Evolutionary conservation across 805 yeast species (phyloP), one percentile per base, ranked within the genome.

Genomic region (Diddensiella santjacobensis): DNA sequence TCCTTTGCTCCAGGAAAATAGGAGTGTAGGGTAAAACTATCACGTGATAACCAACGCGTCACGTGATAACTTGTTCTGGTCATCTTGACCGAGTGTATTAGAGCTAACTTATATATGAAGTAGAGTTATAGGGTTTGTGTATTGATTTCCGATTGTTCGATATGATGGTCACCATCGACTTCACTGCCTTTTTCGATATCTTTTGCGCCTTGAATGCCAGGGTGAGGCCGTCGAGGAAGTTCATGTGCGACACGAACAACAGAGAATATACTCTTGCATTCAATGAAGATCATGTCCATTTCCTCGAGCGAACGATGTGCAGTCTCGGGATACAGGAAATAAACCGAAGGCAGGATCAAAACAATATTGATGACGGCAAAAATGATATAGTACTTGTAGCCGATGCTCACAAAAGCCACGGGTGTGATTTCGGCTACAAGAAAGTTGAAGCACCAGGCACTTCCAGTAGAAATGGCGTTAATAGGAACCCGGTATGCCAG

Each of bases 231-330:
- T 18, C 40, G 39, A 17, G 54, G 54, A 22, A 50, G 19, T 26
- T 44, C 39, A 24, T 23, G 19, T 3, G 47, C 50, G 22, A 47
- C 38, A 2, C 40, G 19, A 8, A 49, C 55, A 36, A 38, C 24
- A 4, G 51, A 42, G 45, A 51, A 49, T 23, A 44, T 40, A 24
- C 29, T 35, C 24, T 37, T 22, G 2, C 53, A 20, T 29, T 50
- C 44, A 15, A 36, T 22, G 47, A 63, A 63, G 49, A 84, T 80
- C 60, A 80, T 79, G 61, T 83, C 89, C 64, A 83, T 78, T 61
- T 82, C 87, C 65, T 83, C 89, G 65, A 84, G 73, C 30, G 83
- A 72, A 62, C 87, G 77, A 44, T 86, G 86, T 29, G 82, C 78
- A 33, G 88, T 83, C 69, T 84, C 90, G 31, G 90, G 90, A 64